Evolutionary conservation across 768 basidiomycete species (phyloP).

Genomic region (Neoboletus subvelutipes): DNA sequence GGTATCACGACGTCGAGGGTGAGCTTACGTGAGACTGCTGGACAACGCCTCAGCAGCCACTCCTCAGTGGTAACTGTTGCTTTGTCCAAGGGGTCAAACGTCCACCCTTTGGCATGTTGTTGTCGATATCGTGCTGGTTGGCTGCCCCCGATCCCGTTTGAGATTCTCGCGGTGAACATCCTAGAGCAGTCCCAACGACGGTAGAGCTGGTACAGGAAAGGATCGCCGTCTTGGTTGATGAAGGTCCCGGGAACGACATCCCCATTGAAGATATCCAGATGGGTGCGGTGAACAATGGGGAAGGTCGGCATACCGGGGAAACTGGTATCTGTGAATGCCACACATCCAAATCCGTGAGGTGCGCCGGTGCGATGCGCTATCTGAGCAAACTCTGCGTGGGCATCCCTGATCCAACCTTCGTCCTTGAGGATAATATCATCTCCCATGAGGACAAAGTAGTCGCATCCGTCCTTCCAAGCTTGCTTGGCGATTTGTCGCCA

Average conservation of each 20-base stretch:
- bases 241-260: constrained; percentile 50
- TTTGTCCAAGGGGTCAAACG: constrained; percentile 44
- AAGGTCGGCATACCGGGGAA: constrained; percentile 66
- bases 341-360: constrained; percentile 53
- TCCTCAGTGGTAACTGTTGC: constrained; percentile 36
- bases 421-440: constrained; percentile 54
- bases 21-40: constrained; percentile 34
- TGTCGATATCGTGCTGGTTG: constrained; percentile 48
- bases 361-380: constrained; percentile 32
- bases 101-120: constrained; percentile 46
- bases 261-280: constrained; percentile 55
- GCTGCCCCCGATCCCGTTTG: constrained; percentile 48
- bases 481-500: constrained; percentile 50
- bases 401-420: constrained; percentile 50
- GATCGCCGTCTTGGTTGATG: constrained; percentile 59
- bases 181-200: constrained; percentile 51
- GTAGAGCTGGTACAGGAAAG: constrained; percentile 60
- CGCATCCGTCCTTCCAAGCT: constrained; percentile 49
- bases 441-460: constrained; percentile 54
- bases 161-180: constrained; percentile 44
- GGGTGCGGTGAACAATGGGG: constrained; percentile 53
- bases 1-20: constrained; percentile 59
- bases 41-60: constrained; percentile 36
- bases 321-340: constrained; percentile 53
- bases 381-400: constrained; percentile 38